phyloP scores from a whole-genome alignment of 371 early-diverging fungal genomes.

The Mortierella polycephala region DNA sequence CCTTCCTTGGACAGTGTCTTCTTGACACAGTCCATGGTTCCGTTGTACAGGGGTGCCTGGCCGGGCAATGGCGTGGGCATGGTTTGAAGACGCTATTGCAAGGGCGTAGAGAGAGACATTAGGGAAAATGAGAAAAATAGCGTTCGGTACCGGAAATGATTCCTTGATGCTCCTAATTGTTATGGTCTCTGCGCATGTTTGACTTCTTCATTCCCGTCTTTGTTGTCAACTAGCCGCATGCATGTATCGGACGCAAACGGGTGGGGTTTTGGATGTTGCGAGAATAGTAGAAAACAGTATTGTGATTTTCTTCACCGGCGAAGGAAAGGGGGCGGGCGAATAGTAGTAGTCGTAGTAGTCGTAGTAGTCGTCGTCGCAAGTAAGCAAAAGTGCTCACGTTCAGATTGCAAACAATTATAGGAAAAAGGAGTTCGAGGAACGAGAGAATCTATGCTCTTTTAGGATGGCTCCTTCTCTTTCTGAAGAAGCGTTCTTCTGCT shows the following conservation, averaged over 20 bases:
- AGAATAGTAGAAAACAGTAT: background rate
- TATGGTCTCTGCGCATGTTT: background rate
- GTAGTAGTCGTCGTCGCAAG: no score
- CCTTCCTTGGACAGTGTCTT: slow-evolving; percentile 81
- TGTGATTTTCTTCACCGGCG: background rate
- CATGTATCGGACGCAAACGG: background rate
- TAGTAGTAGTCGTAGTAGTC: no score
- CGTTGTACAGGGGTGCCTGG: slow-evolving; percentile 66
- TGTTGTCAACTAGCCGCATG: background rate
- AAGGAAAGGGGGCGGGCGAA: background rate
- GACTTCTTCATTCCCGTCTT: background rate
- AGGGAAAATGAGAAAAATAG: background rate
- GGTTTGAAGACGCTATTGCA: slow-evolving; percentile 81
- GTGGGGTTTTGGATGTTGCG: background rate
- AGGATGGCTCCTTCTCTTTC: background rate
- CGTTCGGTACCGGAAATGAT: no score
- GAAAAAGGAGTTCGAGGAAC: slow-evolving; percentile 4
- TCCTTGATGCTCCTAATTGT: background rate
- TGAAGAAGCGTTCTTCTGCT: no score
- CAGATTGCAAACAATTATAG: background rate
- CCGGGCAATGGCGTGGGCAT: slow-evolving; percentile 73
- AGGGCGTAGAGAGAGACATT: background rate
- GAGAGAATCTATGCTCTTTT: slow-evolving; percentile 10
- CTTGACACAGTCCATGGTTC: slow-evolving; percentile 81
- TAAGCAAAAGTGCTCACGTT: no score